phyloP scores from a whole-genome alignment of 768 basidiomycete species.

The Tricholoma sp. region DNA sequence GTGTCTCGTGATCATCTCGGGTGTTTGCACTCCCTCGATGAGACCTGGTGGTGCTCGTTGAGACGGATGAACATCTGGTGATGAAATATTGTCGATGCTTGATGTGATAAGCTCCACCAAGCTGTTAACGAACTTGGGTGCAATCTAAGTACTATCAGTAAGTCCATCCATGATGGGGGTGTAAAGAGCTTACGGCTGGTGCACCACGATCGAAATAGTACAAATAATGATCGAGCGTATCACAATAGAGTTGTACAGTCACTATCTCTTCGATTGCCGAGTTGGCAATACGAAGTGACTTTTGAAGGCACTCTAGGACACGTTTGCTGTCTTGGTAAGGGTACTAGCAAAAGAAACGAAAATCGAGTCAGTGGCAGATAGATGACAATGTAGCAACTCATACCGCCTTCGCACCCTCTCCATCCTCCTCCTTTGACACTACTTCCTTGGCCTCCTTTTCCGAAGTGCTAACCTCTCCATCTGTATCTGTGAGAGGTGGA shows the following conservation, averaged over 20 bases:
- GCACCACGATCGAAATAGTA: constrained; percentile 95
- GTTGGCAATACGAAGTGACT: constrained; percentile 92
- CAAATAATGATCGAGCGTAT: constrained; percentile 92
- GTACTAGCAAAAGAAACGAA: constrained; percentile 37
- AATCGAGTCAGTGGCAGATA: background rate
- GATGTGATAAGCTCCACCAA: constrained; percentile 94
- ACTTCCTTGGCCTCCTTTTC: constrained; percentile 34
- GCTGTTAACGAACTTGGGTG: constrained; percentile 94
- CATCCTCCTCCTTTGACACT: constrained; percentile 37
- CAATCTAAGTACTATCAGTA: constrained; percentile 48
- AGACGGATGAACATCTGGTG: constrained; percentile 83
- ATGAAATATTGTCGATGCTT: constrained; percentile 87
- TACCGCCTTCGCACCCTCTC: constrained; percentile 49
- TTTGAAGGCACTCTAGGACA: constrained; percentile 95
- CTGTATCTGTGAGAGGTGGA: constrained; percentile 20
- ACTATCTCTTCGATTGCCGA: constrained; percentile 96
- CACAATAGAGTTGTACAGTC: constrained; percentile 92
- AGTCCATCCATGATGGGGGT: background rate
- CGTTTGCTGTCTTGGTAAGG: constrained; percentile 95
- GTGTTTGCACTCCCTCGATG: constrained; percentile 87
- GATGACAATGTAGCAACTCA: constrained; percentile 21
- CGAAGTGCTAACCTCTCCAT: constrained; percentile 32
- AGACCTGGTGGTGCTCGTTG: constrained; percentile 84
- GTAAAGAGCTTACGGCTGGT: constrained; percentile 65
- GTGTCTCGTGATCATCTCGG: constrained; percentile 91